Evolutionary conservation across 2,329 filamentous ascomycete species (phyloP).

Genomic region (Paecilomyces formosus): DNA sequence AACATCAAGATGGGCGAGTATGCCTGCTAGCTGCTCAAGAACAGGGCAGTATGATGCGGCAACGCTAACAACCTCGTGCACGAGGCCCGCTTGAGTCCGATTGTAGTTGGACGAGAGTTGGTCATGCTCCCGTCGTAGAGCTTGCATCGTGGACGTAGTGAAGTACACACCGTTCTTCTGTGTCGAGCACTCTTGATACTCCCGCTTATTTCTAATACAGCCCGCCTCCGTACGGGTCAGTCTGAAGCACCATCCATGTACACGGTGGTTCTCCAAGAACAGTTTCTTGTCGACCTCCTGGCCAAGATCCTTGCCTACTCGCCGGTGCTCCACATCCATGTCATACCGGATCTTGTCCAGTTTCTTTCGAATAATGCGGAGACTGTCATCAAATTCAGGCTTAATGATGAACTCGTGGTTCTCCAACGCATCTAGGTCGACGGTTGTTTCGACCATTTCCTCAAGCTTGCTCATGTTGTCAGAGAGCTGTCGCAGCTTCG

Average conservation of each 20-base stretch:
- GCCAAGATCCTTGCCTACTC: conserved; percentile 70
- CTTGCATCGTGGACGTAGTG: conserved; percentile 74
- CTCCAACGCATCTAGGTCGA: conserved; percentile 89
- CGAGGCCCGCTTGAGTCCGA: conserved; percentile 82
- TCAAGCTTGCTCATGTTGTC: conserved; percentile 77
- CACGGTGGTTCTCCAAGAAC: conserved; percentile 91
- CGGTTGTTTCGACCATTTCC: conserved; percentile 98
- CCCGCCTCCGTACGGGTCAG: conserved; percentile 84
- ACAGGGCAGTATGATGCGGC: conserved; percentile 93
- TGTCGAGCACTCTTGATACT: conserved; percentile 91
- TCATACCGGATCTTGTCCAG: conserved; percentile 75
- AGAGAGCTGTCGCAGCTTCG: conserved; percentile 68
- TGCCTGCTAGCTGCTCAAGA: conserved; percentile 76
- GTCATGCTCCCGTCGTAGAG: conserved; percentile 81
- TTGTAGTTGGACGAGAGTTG: conserved; percentile 93
- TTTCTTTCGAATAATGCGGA: conserved; percentile 83
- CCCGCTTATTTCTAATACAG: conserved; percentile 83
- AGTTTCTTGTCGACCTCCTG: conserved; percentile 98
- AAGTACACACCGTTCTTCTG: conserved; percentile 99
- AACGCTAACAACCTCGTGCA: conserved; percentile 85
- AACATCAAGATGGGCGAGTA: conserved; percentile 90
- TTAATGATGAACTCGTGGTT: conserved; percentile 99
- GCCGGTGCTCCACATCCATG: conserved; percentile 74
- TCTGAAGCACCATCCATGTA: conserved; percentile 94
- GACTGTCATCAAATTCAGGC: conserved; percentile 86